These are phyloP conservation scores for Pecoramyces ruminantium DNA, from an alignment of 192 early-diverging fungal genomes.

Conservation along the genomic window DNA sequence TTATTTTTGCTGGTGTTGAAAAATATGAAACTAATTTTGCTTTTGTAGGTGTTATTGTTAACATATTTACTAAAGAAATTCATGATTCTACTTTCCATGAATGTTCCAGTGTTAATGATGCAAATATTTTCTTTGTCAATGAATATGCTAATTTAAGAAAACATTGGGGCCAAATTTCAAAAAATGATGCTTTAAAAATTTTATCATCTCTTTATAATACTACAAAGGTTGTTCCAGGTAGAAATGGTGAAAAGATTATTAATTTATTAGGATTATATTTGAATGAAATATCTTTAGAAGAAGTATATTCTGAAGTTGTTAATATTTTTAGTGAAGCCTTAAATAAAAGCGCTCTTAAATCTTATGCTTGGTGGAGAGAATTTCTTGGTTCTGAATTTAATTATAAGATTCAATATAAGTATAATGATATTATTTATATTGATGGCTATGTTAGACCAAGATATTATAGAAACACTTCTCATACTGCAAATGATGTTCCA, in stretches of 20 bases:
- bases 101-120: not conserved
- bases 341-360: not conserved
- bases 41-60: not conserved
- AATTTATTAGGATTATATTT: not conserved
- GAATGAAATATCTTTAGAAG: not conserved
- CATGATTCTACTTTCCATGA: not conserved
- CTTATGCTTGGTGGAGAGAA: not conserved
- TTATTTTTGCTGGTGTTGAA: not conserved
- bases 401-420: not conserved
- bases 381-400: not conserved
- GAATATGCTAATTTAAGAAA: not conserved
- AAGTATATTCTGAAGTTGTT: not conserved
- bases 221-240: not conserved
- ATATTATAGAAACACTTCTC: not conserved
- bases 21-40: not conserved
- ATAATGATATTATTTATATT: not conserved
- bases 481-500: not conserved
- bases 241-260: not conserved
- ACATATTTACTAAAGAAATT: not conserved
- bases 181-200: not conserved
- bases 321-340: not conserved
- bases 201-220: not conserved
- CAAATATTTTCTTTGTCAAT: not conserved
- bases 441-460: not conserved
- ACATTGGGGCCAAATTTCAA: not conserved